Base-by-base conservation (phyloP, 2,329 filamentous ascomycete genomes). In the Penicillium sp. region DNA sequence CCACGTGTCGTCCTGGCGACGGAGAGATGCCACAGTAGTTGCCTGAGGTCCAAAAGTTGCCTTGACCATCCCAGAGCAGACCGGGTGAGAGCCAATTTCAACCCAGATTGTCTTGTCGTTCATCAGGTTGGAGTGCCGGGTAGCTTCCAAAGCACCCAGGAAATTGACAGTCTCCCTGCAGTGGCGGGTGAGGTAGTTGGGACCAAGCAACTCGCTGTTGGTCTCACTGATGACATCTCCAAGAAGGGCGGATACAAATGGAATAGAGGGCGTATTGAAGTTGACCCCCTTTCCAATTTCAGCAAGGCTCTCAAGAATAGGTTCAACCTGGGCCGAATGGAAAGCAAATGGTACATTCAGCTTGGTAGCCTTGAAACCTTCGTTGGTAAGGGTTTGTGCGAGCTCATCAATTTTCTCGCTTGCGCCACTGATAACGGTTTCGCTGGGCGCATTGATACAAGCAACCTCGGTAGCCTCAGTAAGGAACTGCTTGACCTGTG, bases 41-140 rank as follows among this genome's bases (percentile, higher is more conserved):
- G 58, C 83, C 78, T 58, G 83, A 82, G 82, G 78, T 7, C 78
- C 86, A 57, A 90, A 83, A 2, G 85, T 86, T 21, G 86, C 69
- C 52, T 77, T 77, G 31, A 81, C 70, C 72, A 82, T 78, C 43
- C 74, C 75, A 2, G 75, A 73, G 59, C 77, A 80, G 19, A 81
- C 71, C 0, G 80, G 76, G 56, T 81, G 77, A 2, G 80, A 79
- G 7, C 81, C 81, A 56, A 83, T 66, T 82, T 92, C 89, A 57
- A 91, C 78, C 85, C 86, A 91, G 23, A 88, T 80, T 15, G 87
- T 89, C 77, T 88, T 87, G 64, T 87, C 86, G 61, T 87, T 83
- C 56, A 89, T 86, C 23, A 84, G 72, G 61, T 67, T 69, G 4
- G 64, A 60, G 8, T 72, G 70, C 35, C 71, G 67, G 5, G 73